Base-by-base conservation (phyloP, 495 filamentous ascomycete species). In the Paragyromitra xinjiangensis region DNA sequence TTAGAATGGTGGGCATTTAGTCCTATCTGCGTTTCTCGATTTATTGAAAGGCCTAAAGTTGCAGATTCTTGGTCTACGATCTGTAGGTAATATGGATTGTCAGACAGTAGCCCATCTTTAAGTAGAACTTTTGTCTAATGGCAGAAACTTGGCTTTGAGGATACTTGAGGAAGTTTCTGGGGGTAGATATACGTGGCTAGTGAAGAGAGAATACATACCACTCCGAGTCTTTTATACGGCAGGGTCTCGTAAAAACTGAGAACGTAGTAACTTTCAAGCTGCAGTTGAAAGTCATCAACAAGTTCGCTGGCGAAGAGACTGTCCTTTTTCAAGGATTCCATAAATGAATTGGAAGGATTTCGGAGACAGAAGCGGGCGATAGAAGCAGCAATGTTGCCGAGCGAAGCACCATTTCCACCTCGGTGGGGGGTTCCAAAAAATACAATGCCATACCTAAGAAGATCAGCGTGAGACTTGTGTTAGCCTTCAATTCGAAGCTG, bases 361-460 rank as follows among this genome's bases (percentile, higher is more conserved):
- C 37, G 34, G 34, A 56, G 65, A 24, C 50, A 68, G 26, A 68
- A 42, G 34, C 65, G 50, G 37, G 50, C 3, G 34, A 68, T 56
- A 29, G 65, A 68, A 26, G 40, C 39, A 42, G 39, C 22, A 39
- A 45, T 59, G 0, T 14, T 45, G 3, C 39, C 66, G 8, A 69
- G 39, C 3, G 51, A 53, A 45, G 53, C 14, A n/a, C 19, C 51
- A 19, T 69, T 69, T 34, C 66, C 51, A 45, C 66, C 66, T 14
- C 39, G 66, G 14, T 69, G 66, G 22, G 51, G 66, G 22, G 66
- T 69, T 12, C 66, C 66, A 16, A 69, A 59, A 16, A 59, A 69
- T 44, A 40, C 51, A 58, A 69, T 42, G 37, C 66, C 51, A 1
- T 44, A 44, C 48, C 66, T 58, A 34, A 12, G 0, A 48, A 44